Base-by-base conservation (phyloP, 192 early-diverging fungal genomes). In the Coemansia sp. region DNA sequence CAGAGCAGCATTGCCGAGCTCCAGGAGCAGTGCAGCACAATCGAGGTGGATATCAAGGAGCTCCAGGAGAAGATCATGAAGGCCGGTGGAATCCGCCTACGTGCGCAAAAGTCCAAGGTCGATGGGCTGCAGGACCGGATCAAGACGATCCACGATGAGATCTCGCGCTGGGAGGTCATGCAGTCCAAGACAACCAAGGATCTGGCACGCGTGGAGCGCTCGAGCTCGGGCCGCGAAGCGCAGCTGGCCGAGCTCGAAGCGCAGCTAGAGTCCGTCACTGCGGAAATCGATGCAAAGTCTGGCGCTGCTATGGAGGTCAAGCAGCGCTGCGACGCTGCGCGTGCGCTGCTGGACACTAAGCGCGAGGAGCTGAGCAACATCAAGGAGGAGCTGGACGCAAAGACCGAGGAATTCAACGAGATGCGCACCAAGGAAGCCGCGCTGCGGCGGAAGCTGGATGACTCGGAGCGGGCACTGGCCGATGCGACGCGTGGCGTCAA, bases 51-150 rank as follows among this genome's bases (percentile, higher is more conserved):
- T 32, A 95, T 99, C 48, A 78, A 80, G 31, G 63, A 70, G 25
- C 71, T 98, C 16, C 92, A 96, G 42, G 84, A 91, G 29, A 80
- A 91, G 48, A 95, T 99, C 46, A 70, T 96, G 62, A 81, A 94
- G 54, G 86, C 81, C 26, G 96, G 96, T 47, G 94, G 91, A 31
- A 84, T 89, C 38, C 79, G 84, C 58, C 66, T 99, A 23, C 80
- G 94, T 35, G 63, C 80, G 4, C 94, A 99, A 66, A 90, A 89
- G 40, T 78, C 84, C 32, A 86, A 82, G 19, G 88, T 92, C 8
- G 89, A 94, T 41, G 81, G 82, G 12, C 56, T 97, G 32, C 64
- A 73, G 19, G 85, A 92, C 33, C 82, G 87, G 41, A 87, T 97
- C 42, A 83, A 80, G 36, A 62, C 64, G 0, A 50, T 80, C 4